Evolutionary conservation across 1,139 yeast genomes (phyloP).

Genomic region (Protomyces pachydermus): DNA sequence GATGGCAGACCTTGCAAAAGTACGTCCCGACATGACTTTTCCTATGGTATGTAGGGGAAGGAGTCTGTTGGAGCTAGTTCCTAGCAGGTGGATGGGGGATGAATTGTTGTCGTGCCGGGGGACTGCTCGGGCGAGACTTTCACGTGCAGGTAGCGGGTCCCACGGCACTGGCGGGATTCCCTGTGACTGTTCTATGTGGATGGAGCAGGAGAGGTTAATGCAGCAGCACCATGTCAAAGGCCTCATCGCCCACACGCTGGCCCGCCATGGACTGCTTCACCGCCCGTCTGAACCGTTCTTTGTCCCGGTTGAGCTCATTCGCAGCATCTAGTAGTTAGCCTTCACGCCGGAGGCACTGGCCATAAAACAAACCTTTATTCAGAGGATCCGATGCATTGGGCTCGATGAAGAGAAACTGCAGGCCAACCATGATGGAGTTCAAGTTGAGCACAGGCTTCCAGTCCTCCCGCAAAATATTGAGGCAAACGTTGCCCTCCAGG

Average conservation of each 20-base stretch:
- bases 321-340: conserved; percentile 56
- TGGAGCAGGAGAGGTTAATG: background rate
- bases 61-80: background rate
- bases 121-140: background rate
- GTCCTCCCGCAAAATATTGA: conserved; percentile 85
- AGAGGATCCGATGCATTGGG: conserved; percentile 92
- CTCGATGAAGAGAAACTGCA: conserved; percentile 77
- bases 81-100: background rate
- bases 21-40: background rate
- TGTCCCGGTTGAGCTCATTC: conserved; percentile 57
- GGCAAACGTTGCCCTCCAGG: conserved; percentile 80
- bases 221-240: conserved; percentile 48
- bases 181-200: no score
- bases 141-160: background rate
- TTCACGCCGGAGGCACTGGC: background rate
- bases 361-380: conserved; percentile 49
- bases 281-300: conserved; percentile 51
- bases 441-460: conserved; percentile 92
- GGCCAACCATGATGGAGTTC: conserved; percentile 75
- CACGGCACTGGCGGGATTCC: background rate
- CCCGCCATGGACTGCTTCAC: conserved; percentile 72
- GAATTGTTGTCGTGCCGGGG: background rate
- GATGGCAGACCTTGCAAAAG: conserved; percentile 33
- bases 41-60: background rate
- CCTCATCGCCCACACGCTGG: conserved; percentile 52